phyloP scores from a whole-genome alignment of 2,329 filamentous ascomycete species.

The Epichloe glyceriae region DNA sequence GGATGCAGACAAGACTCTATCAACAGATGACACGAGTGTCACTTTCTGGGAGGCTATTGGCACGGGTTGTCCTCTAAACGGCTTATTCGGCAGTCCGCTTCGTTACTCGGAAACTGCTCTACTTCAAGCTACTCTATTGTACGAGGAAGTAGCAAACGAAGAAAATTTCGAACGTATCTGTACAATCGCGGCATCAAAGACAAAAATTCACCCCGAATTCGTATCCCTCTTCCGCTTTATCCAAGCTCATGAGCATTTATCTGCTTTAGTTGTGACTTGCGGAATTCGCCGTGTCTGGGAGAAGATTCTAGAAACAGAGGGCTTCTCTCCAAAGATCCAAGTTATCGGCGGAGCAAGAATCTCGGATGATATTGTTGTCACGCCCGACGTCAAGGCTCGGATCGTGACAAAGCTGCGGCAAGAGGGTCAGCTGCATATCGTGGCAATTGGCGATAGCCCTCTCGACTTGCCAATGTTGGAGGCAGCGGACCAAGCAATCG shows the following conservation, averaged over 20 bases:
- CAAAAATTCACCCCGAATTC: slow-evolving; percentile 36
- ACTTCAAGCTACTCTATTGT: slow-evolving; percentile 37
- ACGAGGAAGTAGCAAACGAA: slow-evolving; percentile 30
- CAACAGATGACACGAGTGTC: slow-evolving; percentile 32
- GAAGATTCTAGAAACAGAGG: slow-evolving; percentile 31
- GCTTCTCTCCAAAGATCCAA: slow-evolving; percentile 27
- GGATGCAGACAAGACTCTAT: slow-evolving; percentile 45
- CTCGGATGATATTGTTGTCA: slow-evolving; percentile 36
- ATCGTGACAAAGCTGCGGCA: slow-evolving; percentile 30
- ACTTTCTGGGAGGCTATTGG: slow-evolving; percentile 33
- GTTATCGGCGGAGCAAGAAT: slow-evolving; percentile 41
- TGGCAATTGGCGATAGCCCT: slow-evolving; percentile 47
- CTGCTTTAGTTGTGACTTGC: slow-evolving; percentile 40
- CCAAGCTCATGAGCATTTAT: slow-evolving; percentile 21
- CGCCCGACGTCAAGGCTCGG: slow-evolving; percentile 32
- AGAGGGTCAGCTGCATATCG: slow-evolving; percentile 29
- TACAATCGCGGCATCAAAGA: slow-evolving; percentile 24
- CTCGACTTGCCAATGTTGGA: slow-evolving; percentile 45
- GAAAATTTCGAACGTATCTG: slow-evolving; percentile 32
- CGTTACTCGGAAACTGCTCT: slow-evolving; percentile 43
- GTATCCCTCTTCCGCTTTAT: slow-evolving; percentile 25
- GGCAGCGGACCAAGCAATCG: slow-evolving; percentile 37
- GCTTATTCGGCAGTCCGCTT: slow-evolving; percentile 31
- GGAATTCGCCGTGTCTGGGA: slow-evolving; percentile 43
- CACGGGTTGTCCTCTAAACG: slow-evolving; percentile 20